phyloP scores from a whole-genome alignment of 2,329 filamentous ascomycete species.

The Paraphaeosphaeria minitans region DNA sequence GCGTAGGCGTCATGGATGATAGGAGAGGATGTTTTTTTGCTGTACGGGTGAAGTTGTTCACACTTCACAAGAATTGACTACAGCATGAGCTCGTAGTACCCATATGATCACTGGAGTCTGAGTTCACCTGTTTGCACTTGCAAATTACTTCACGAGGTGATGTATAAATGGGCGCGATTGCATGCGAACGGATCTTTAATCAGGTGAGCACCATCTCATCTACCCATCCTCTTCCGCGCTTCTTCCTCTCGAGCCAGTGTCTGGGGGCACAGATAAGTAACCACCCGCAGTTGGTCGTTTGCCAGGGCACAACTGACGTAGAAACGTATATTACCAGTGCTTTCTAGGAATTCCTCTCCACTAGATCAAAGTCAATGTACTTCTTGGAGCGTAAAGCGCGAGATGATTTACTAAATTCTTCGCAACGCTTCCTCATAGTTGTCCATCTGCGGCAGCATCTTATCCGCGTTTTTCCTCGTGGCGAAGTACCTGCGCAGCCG shows the following conservation, averaged over 20 bases:
- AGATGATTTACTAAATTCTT: constrained; percentile 12
- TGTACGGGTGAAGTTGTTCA: too few relatives aligned
- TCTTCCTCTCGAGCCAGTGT: constrained; percentile 13
- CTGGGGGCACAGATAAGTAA: constrained; percentile 16
- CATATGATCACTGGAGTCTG: too few relatives aligned
- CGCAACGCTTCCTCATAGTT: constrained; percentile 15
- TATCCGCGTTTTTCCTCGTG: constrained; percentile 11
- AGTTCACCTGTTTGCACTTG: too few relatives aligned
- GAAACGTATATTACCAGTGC: constrained; percentile 14
- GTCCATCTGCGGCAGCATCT: constrained; percentile 16
- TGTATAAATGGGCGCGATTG: too few relatives aligned
- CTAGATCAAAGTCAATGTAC: not conserved
- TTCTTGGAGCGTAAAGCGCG: not conserved
- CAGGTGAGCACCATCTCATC: too few relatives aligned
- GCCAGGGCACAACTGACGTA: constrained; percentile 17
- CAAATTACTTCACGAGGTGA: too few relatives aligned
- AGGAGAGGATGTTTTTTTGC: not conserved
- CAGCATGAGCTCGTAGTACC: too few relatives aligned
- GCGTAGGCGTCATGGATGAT: not conserved
- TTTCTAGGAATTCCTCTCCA: constrained; percentile 10
- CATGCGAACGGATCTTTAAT: too few relatives aligned
- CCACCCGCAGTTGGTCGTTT: constrained; percentile 13
- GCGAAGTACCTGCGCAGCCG: constrained; percentile 15
- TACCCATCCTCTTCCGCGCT: not conserved
- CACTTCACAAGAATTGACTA: too few relatives aligned